phyloP scores from a whole-genome alignment of 2,329 filamentous ascomycete species.

The Aspergillus sp. region DNA sequence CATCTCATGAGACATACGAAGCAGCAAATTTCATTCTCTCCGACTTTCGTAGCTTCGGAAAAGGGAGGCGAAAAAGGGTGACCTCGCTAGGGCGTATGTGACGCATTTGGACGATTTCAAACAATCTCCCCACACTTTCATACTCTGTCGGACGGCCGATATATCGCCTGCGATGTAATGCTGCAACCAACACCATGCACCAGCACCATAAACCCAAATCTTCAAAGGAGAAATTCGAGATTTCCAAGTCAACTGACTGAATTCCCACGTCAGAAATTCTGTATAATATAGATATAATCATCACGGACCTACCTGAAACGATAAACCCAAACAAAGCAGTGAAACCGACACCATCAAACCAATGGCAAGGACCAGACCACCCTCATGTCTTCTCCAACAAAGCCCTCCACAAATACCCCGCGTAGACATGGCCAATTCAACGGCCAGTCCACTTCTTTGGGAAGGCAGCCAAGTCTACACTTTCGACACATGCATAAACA shows the following conservation, averaged over 20 bases:
- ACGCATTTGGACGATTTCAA: not conserved
- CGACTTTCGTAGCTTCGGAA: not conserved
- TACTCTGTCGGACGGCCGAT: not conserved
- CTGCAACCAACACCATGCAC: not conserved
- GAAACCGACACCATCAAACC: not conserved
- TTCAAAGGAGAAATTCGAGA: not conserved
- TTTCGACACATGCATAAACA: no score
- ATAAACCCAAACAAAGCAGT: not conserved
- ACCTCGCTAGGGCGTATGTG: not conserved
- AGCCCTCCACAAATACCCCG: no score
- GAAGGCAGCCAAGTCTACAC: no score
- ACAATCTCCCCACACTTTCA: not conserved
- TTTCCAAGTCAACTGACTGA: not conserved
- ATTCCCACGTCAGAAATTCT: not conserved
- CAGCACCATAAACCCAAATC: not conserved
- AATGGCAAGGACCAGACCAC: no score
- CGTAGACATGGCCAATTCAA: no score
- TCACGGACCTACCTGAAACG: not conserved
- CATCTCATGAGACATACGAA: slow-evolving; percentile 36
- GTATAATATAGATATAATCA: not conserved
- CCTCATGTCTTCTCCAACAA: no score
- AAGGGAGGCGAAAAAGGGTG: not conserved
- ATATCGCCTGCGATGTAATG: not conserved
- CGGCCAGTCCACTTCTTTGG: no score
- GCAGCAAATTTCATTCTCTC: slow-evolving; percentile 22